Evolutionary conservation across 169 alveolate species (phyloP).

Genomic region (Cryptosporidium parvum): DNA sequence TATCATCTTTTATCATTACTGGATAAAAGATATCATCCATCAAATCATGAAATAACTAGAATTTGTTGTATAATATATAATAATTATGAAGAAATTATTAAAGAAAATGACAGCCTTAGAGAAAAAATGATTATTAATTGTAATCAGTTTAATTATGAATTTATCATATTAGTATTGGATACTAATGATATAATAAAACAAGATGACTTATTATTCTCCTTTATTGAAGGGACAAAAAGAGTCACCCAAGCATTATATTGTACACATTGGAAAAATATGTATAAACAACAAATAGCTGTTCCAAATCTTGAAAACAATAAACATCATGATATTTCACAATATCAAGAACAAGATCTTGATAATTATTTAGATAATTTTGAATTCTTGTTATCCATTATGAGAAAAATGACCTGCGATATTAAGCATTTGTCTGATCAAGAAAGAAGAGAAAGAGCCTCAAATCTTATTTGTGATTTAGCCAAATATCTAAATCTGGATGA

Average conservation of each 20-base stretch:
- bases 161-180: not conserved
- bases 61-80: slow-evolving; percentile 1
- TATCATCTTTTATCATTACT: not conserved
- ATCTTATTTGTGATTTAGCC: slow-evolving; percentile 21
- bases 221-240: slow-evolving; percentile 8
- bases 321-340: not conserved
- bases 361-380: slow-evolving; percentile 28
- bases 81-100: not conserved
- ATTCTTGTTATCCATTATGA: slow-evolving; percentile 4
- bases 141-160: slow-evolving; percentile 11
- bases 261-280: slow-evolving; percentile 35
- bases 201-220: not conserved
- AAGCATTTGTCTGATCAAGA: slow-evolving; percentile 45
- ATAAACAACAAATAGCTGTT: not conserved
- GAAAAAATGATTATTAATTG: not conserved
- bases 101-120: not conserved
- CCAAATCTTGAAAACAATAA: not conserved
- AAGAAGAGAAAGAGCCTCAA: slow-evolving; percentile 55
- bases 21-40: not conserved
- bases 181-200: not conserved
- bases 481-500: slow-evolving; percentile 21
- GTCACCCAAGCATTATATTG: slow-evolving; percentile 43
- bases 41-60: slow-evolving; percentile 31
- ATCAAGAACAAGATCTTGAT: not conserved
- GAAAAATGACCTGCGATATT: not conserved